Percentiles rank a stretch among this genome's conserved stretches.
These are phyloP conservation scores for Anthracocystis walkeri DNA, from an alignment of 1,284 basidiomycete genomes.

Conservation along the genomic window DNA sequence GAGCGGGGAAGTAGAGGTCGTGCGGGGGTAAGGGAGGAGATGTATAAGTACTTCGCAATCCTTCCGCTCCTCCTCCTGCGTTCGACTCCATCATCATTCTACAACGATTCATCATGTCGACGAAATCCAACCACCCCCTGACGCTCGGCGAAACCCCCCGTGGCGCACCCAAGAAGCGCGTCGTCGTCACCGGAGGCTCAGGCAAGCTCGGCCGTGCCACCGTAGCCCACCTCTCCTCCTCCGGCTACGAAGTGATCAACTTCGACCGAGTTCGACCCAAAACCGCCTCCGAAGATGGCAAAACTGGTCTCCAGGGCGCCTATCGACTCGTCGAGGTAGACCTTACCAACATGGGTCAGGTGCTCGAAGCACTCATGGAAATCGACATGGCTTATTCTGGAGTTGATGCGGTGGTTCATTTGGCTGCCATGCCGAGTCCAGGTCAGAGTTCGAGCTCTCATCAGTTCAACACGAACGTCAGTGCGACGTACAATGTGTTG, in stretches of 20 bases:
- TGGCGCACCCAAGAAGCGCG: conserved; percentile 36
- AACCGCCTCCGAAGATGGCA: conserved; percentile 60
- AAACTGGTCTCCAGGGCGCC: conserved; percentile 55
- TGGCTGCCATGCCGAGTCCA: conserved; percentile 70
- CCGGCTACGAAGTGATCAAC: conserved; percentile 52
- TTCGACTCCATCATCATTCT: background rate
- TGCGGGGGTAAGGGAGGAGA: too few species aligned
- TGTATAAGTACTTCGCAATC: background rate
- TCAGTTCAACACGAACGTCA: conserved; percentile 70
- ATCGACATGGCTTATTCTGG: conserved; percentile 69
- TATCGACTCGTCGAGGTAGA: conserved; percentile 64
- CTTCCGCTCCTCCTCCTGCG: background rate
- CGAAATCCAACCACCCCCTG: conserved; percentile 3
- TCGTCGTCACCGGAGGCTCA: conserved; percentile 69
- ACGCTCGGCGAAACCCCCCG: conserved; percentile 27
- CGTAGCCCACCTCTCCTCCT: conserved; percentile 64
- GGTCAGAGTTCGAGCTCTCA: conserved; percentile 65
- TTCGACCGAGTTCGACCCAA: conserved; percentile 61
- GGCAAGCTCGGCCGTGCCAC: conserved; percentile 69
- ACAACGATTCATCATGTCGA: background rate
- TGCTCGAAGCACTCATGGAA: conserved; percentile 63
- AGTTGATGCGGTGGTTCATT: conserved; percentile 70
- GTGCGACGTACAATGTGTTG: conserved; percentile 70
- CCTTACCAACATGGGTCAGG: conserved; percentile 69
- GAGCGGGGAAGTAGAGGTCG: too few species aligned